Conservation (phyloP, 257 asterid genomes). For the Solanum tarijense region DNA sequence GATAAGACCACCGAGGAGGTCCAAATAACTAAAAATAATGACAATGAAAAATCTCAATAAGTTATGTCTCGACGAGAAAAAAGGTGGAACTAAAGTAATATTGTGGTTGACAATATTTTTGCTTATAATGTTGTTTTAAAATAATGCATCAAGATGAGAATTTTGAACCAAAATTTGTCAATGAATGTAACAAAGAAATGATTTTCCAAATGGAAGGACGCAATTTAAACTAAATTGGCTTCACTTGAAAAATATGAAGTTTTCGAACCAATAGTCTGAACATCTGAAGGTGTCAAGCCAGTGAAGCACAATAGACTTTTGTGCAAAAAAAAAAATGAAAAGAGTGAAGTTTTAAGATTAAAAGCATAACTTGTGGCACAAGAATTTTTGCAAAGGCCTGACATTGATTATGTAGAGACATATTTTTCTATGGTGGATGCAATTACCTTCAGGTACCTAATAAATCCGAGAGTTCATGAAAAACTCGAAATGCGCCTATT, state of each 20-base stretch:
- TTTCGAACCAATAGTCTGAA: not conserved
- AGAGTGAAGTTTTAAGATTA: not conserved
- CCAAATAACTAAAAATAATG: not conserved
- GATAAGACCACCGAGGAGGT: not conserved
- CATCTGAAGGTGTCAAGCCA: not conserved
- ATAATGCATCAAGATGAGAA: not conserved
- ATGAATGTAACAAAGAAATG: not conserved
- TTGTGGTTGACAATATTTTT: not conserved
- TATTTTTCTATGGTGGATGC: not conserved
- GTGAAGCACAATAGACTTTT: not conserved
- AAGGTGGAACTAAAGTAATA: not conserved
- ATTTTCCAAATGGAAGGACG: not conserved
- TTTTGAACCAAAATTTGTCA: not conserved
- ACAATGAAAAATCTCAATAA: no score
- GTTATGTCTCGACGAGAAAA: not conserved
- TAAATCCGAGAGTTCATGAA: not conserved
- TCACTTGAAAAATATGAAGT: not conserved
- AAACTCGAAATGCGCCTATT: not conserved
- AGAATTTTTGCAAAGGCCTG: no score
- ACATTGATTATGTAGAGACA: no score
- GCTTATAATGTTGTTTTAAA: not conserved
- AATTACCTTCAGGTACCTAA: not conserved
- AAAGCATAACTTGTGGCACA: not conserved
- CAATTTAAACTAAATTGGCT: not conserved
- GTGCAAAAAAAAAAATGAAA: not conserved